These are phyloP conservation scores for Rhodosorus marinus DNA, from an alignment of 23 red algal genomes.

Conservation along the genomic window DNA sequence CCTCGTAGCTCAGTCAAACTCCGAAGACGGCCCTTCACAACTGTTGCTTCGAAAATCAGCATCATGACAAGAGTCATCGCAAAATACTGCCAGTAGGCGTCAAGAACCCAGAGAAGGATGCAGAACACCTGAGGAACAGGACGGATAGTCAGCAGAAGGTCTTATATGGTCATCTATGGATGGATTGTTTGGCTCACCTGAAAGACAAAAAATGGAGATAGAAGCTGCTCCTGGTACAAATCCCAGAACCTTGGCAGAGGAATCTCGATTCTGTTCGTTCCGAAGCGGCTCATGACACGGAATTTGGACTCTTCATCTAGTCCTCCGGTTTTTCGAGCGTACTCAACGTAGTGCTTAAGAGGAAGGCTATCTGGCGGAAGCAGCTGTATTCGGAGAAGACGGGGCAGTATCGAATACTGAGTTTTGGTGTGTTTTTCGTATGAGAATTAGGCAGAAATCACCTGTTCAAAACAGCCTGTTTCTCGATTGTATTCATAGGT, in stretches of 20 bases:
- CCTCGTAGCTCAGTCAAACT: slow-evolving; percentile 83
- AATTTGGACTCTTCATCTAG: slow-evolving; percentile 23
- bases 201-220: slow-evolving; percentile 92
- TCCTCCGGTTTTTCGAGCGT: slow-evolving; percentile 45
- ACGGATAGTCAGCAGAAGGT: slow-evolving; percentile 60
- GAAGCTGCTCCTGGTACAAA: slow-evolving; percentile 69
- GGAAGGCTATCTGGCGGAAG: slow-evolving; percentile 70
- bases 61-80: slow-evolving; percentile 88
- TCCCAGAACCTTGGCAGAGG: slow-evolving; percentile 75
- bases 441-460: not conserved
- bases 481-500: not conserved
- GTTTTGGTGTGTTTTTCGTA: not conserved
- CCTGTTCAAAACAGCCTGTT: not conserved
- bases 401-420: not conserved
- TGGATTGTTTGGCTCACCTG: too few relatives aligned
- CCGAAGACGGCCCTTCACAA: slow-evolving; percentile 48
- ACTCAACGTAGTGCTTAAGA: slow-evolving; percentile 19
- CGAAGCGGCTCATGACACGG: slow-evolving; percentile 23
- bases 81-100: slow-evolving; percentile 86
- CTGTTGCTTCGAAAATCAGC: slow-evolving; percentile 82
- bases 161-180: too few relatives aligned
- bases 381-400: slow-evolving; percentile 14
- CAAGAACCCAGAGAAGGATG: slow-evolving; percentile 78
- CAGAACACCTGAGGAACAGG: slow-evolving; percentile 92
- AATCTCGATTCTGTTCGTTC: slow-evolving; percentile 68